These are phyloP conservation scores for Elymus sibiricus DNA, from an alignment of 176 grass and related monocot genomes.

Conservation along the genomic window DNA sequence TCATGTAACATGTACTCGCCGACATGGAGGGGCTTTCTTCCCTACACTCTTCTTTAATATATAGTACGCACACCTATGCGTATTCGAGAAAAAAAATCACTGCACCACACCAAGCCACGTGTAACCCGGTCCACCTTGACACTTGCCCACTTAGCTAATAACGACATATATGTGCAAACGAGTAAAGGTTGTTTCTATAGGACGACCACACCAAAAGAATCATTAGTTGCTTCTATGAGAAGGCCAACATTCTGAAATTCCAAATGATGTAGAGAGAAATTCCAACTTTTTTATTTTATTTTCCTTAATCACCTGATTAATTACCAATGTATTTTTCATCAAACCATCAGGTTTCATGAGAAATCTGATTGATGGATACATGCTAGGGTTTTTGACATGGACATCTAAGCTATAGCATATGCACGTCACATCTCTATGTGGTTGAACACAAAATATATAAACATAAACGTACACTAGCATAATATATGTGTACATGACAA, in stretches of 20 bases:
- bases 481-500: conserved; percentile 19
- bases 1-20: too few species aligned
- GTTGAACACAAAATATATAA: background rate
- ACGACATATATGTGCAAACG: background rate
- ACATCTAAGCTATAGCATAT: conserved; percentile 35
- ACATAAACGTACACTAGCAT: background rate
- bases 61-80: too few species aligned
- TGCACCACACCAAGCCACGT: too few species aligned
- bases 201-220: conserved; percentile 16
- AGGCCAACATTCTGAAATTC: background rate
- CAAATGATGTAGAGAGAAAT: background rate
- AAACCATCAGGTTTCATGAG: background rate
- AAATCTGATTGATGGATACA: conserved; percentile 25
- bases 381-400: conserved; percentile 14
- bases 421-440: background rate
- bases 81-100: too few species aligned
- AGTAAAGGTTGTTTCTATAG: background rate
- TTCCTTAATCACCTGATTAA: background rate
- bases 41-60: too few species aligned
- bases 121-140: too few species aligned
- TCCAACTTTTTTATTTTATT: background rate
- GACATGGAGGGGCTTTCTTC: too few species aligned
- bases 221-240: conserved; percentile 3
- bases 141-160: background rate
- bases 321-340: background rate